Base-by-base conservation (phyloP, 805 yeast genomes). In the Cyberlindnera mississippiensis region DNA sequence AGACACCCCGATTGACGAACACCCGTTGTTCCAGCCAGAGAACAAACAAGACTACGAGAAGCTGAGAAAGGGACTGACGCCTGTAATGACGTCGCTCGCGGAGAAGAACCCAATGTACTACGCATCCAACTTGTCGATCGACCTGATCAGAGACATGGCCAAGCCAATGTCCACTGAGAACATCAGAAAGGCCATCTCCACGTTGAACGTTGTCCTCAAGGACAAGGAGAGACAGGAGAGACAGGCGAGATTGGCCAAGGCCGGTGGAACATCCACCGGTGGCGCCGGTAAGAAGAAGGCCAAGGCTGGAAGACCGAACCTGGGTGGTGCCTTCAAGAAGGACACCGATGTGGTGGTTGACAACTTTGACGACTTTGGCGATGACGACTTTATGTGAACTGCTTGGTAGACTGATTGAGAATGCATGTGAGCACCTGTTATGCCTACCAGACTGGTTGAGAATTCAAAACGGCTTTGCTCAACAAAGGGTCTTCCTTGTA, bases 211-310 rank as follows among this genome's bases (percentile, higher is more conserved):
- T 4, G 63, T 82, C 42, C 71, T 84, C 48, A 89, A 84, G 57
- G 95, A 89, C 42, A 91, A 91, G 68, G 88, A 82, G 64, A 83
- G 82, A 61, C 84, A 83, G 41, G 98, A 91, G 68, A 86, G 97
- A 72, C 85, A 78, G 57, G 88, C 85, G 19, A 80, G 96, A 63
- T 68, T 85, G 56, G 77, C 84, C 54, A 83, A 81, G 61, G 73
- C 86, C 41, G 91, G 93, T 48, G 93, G 91, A 50, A 85, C 95
- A 20, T 78, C 91, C 30, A 77, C 87, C 18, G 95, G 95, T 56
- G 96, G 96, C 61, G 93, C 95, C 29, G 95, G 96, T 66, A 89
- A 90, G 76, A 84, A 85, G 78, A 91, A 90, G 78, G 96, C 88
- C 44, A 84, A 85, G 66, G 41, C 51, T 13, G 75, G 79, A 42